These are phyloP conservation scores for Rubus idaeus DNA, from an alignment of 306 rosid species.

Conservation along the genomic window DNA sequence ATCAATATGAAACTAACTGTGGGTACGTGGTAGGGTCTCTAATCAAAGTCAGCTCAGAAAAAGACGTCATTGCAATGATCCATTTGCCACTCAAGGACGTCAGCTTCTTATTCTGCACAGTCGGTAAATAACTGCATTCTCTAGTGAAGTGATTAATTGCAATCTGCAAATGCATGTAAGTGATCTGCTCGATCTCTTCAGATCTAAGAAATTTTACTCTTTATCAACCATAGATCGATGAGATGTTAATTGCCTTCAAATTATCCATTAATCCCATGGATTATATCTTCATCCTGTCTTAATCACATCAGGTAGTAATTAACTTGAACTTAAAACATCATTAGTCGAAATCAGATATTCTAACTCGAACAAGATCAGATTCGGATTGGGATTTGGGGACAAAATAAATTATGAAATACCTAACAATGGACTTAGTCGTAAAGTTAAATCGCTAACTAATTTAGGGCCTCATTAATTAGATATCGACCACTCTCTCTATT, in stretches of 20 bases:
- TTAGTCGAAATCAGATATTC: neutral
- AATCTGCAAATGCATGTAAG: neutral
- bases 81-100: neutral
- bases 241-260: no score
- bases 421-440: neutral
- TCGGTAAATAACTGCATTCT: neutral
- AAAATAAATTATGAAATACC: neutral
- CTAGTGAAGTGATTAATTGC: neutral
- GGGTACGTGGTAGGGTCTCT: constrained; percentile 19
- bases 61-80: constrained; percentile 21
- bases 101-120: neutral
- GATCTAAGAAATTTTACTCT: neutral
- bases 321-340: neutral
- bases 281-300: no score
- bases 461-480: neutral
- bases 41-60: constrained; percentile 40
- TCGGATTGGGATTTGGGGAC: no score
- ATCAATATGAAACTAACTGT: neutral
- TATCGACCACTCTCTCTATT: neutral
- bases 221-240: neutral
- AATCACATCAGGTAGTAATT: neutral
- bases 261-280: no score
- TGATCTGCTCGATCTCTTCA: neutral
- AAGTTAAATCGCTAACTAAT: neutral
- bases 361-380: neutral